Base-by-base conservation (phyloP, 306 rosid species). In the Quercus mongolica region DNA sequence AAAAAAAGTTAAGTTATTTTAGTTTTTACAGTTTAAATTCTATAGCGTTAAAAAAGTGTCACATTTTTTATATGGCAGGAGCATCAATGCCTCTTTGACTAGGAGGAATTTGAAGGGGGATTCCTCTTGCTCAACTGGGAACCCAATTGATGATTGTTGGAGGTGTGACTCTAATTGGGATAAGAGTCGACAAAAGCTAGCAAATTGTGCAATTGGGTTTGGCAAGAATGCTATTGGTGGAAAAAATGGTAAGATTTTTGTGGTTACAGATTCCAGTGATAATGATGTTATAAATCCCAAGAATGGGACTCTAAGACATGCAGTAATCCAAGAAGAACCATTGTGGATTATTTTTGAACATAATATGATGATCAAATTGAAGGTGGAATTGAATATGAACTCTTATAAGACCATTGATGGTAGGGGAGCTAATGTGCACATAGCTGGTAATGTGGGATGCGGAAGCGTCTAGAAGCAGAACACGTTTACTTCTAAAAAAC, bases 111-210 rank as follows among this genome's bases (percentile, higher is more conserved):
- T 92, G 41, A 35, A 35, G 85, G 98, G 88, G 9, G 92, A 89
- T 76, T 81, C 93, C 0, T 95, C 99, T 0, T 95, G 99, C 17
- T 98, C 92, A n/a, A 84, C 80, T 6, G 98, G 98, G 0, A 95
- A 95, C 86, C 99, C 99, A 3, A 95, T 95, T 74, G 99, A 95
- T 71, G 99, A 95, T 74, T 95, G 98, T 78, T 95, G 99, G 99
- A 82, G 99, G 56, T 92, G 99, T 75, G 97, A 95, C 68, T 74
- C 91, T 0, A 85, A 90, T 25, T 95, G 99, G 99, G 94, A 89
- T 84, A 73, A 81, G 25, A 95, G 92, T 76, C 74, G 98, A 9
- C 98, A 92, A 41, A 74, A 89, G 58, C 83, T 95, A 9, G 99
- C 99, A 19, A 97, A 95, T 44, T 95, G 99, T 33, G 98, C 94